Conservation (phyloP, 305 asterid species). For the Fraxinus nigra region DNA sequence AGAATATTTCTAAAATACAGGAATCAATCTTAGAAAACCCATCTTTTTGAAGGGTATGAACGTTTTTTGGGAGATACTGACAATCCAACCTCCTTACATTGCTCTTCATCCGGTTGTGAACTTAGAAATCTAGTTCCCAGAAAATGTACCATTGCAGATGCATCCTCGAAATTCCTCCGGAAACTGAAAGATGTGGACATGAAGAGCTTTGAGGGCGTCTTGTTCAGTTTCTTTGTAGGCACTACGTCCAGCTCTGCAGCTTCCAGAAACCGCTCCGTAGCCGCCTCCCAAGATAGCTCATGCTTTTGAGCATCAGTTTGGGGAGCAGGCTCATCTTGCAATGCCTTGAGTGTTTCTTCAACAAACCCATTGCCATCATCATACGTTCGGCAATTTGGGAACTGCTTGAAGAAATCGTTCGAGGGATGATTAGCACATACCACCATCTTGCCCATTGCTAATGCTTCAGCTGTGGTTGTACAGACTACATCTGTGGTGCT, state of each 20-base stretch:
- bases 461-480: conserved; percentile 94
- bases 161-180: conserved; percentile 70
- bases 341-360: conserved; percentile 58
- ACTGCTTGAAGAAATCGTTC: conserved; percentile 90
- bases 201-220: conserved; percentile 50
- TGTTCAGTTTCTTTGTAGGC: conserved; percentile 40
- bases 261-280: conserved; percentile 77
- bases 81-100: conserved; percentile 63
- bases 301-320: conserved; percentile 69
- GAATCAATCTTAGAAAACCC: conserved; percentile 39
- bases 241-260: conserved; percentile 56
- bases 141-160: conserved; percentile 66
- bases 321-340: conserved; percentile 72
- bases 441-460: conserved; percentile 92
- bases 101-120: conserved; percentile 77
- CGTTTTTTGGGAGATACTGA: conserved; percentile 38
- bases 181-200: conserved; percentile 62
- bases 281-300: conserved; percentile 94
- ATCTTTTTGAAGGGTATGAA: conserved; percentile 36
- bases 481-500: conserved; percentile 98
- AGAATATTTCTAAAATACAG: background rate
- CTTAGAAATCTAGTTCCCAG: conserved; percentile 71
- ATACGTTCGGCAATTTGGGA: conserved; percentile 82
- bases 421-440: conserved; percentile 93
- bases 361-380: conserved; percentile 66